A percentile compares a stretch with the other conserved stretches of the same genome.
phyloP scores from a whole-genome alignment of 1,284 basidiomycete species.

The Waitea zeae region DNA sequence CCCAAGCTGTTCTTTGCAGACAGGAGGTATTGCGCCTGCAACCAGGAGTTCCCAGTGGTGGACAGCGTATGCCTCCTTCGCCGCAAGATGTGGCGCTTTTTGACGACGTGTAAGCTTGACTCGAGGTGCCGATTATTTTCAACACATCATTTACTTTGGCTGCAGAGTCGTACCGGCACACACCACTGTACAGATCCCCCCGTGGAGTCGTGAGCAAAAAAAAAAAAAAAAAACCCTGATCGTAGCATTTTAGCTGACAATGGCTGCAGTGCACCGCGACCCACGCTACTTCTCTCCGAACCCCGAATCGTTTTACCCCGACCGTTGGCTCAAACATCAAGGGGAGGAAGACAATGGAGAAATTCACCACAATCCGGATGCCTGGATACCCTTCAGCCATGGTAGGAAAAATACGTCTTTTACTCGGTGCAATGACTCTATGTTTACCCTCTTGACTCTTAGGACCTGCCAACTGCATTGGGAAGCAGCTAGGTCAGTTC shows the following conservation, averaged over 20 bases:
- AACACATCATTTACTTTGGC: background rate
- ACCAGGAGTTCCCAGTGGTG: slow-evolving; percentile 31
- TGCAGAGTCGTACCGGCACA: background rate
- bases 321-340: slow-evolving; percentile 12
- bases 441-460: background rate
- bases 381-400: slow-evolving; percentile 15
- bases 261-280: slow-evolving; percentile 12
- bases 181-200: background rate
- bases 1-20: background rate
- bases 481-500: too few species aligned
- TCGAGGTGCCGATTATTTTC: background rate
- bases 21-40: slow-evolving; percentile 32
- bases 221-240: slow-evolving; percentile 4
- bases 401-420: slow-evolving; percentile 6
- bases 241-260: slow-evolving; percentile 5
- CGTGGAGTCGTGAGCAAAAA: slow-evolving; percentile 10
- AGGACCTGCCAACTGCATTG: background rate
- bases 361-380: slow-evolving; percentile 11
- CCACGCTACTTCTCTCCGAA: slow-evolving; percentile 13
- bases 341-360: slow-evolving; percentile 3
- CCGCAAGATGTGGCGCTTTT: slow-evolving; percentile 8
- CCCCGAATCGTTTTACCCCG: slow-evolving; percentile 14
- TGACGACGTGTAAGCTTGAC: slow-evolving; percentile 5
- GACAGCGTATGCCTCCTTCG: slow-evolving; percentile 24
- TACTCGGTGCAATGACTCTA: background rate